A percentile compares a stretch with the other conserved stretches of the same genome.
phyloP scores from a whole-genome alignment of 2,329 filamentous ascomycete genomes.

The Parastagonospora nodorum region DNA sequence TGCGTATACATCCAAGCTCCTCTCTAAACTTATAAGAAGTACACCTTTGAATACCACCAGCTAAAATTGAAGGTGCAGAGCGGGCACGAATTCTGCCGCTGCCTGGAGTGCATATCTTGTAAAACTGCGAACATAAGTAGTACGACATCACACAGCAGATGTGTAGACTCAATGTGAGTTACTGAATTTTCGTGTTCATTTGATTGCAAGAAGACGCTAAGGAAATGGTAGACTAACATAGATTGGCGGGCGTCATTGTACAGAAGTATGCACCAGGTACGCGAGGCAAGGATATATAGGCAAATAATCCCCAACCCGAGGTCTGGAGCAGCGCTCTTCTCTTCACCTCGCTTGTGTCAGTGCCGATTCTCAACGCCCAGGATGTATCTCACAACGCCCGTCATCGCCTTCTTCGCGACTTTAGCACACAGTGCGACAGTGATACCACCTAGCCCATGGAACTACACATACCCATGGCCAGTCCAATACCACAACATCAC shows the following conservation, averaged over 20 bases:
- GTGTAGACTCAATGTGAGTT: no score
- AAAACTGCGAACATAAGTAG: no score
- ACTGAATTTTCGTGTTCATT: no score
- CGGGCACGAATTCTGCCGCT: no score
- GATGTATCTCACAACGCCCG: conserved; percentile 8
- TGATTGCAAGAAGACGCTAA: no score
- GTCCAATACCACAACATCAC: conserved; percentile 54
- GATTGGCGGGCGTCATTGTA: conserved; percentile 14
- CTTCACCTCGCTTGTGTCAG: neutral
- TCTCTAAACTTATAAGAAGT: no score
- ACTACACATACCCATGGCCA: conserved; percentile 58
- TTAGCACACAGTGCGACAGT: conserved; percentile 7
- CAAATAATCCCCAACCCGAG: neutral
- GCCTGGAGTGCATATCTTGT: no score
- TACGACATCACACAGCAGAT: no score
- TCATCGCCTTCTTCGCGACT: conserved; percentile 9
- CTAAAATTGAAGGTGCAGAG: no score
- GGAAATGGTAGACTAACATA: neutral
- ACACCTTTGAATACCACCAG: no score
- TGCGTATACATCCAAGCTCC: no score
- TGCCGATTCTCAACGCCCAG: neutral
- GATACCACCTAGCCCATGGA: conserved; percentile 23
- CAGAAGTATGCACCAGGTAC: conserved; percentile 9
- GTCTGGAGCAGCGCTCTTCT: no score
- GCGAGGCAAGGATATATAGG: conserved; percentile 14